These are phyloP conservation scores for Fallopia convolvulus DNA, from an alignment of 148 eudicot species.

Conservation along the genomic window DNA sequence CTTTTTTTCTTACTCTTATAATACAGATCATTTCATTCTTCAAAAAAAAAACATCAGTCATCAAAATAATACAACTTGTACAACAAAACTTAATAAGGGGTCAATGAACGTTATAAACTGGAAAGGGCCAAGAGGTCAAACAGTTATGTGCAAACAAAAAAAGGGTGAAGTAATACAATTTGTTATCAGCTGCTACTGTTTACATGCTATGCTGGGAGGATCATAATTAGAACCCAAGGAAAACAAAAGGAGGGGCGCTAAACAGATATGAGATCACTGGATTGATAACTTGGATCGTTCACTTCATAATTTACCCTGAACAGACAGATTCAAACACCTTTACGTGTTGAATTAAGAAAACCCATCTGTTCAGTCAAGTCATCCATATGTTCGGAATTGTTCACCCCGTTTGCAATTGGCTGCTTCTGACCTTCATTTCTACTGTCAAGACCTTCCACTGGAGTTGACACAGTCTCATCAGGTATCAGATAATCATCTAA, in stretches of 20 bases:
- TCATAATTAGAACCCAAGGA: background rate
- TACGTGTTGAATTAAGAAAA: conserved; percentile 23
- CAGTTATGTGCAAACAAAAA: conserved; percentile 4
- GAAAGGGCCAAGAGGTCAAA: background rate
- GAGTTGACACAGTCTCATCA: conserved; percentile 27
- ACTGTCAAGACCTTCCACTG: conserved; percentile 15
- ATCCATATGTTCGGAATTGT: conserved; percentile 34
- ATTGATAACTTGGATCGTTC: background rate
- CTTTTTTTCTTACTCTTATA: background rate
- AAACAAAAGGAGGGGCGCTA: background rate
- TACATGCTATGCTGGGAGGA: background rate
- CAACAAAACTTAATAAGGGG: background rate
- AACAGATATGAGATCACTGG: background rate
- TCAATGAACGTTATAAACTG: background rate
- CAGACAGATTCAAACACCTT: conserved; percentile 9
- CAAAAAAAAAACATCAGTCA: background rate
- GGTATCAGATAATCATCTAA: conserved; percentile 14
- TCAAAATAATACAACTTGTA: background rate
- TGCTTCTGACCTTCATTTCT: conserved; percentile 20
- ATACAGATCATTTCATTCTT: background rate
- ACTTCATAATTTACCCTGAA: background rate
- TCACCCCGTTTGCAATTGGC: conserved; percentile 26
- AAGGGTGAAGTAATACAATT: background rate
- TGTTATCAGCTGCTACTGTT: background rate
- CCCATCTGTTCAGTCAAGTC: conserved; percentile 54